Conservation (phyloP, 495 filamentous ascomycete genomes). For the Penicillium chermesinum region DNA sequence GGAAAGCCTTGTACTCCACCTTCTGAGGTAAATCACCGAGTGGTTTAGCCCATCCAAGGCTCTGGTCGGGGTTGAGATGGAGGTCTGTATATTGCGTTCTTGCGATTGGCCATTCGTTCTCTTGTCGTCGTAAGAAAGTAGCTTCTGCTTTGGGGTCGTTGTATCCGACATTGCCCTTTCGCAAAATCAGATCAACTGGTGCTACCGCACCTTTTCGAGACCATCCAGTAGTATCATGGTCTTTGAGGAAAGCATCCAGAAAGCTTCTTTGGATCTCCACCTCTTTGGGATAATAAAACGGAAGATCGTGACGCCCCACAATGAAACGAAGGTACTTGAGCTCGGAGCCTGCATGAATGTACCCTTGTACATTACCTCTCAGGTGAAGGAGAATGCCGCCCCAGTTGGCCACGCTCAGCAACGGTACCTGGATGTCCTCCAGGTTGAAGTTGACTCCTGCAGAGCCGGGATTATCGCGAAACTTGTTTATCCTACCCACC, state of each 20-base stretch:
- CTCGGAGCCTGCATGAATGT: constrained; percentile 50
- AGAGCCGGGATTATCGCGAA: constrained; percentile 36
- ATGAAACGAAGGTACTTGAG: constrained; percentile 62
- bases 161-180: constrained; percentile 59
- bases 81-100: constrained; percentile 55
- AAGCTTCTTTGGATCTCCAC: constrained; percentile 61
- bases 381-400: constrained; percentile 57
- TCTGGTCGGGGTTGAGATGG: constrained; percentile 40
- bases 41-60: not conserved
- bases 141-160: constrained; percentile 55
- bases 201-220: constrained; percentile 46
- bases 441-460: constrained; percentile 34
- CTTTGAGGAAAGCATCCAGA: constrained; percentile 63
- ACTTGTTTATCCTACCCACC: constrained; percentile 50
- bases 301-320: constrained; percentile 63
- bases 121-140: constrained; percentile 43
- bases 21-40: constrained; percentile 30
- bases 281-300: constrained; percentile 63
- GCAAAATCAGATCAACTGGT: constrained; percentile 51
- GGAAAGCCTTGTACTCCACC: constrained; percentile 50
- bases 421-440: constrained; percentile 53
- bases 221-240: constrained; percentile 57
- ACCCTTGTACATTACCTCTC: constrained; percentile 60
- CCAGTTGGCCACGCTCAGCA: constrained; percentile 60
- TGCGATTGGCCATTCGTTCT: constrained; percentile 60